These are phyloP conservation scores for Taiwanofungus camphoratus DNA, from an alignment of 1,284 basidiomycete species.

Conservation along the genomic window DNA sequence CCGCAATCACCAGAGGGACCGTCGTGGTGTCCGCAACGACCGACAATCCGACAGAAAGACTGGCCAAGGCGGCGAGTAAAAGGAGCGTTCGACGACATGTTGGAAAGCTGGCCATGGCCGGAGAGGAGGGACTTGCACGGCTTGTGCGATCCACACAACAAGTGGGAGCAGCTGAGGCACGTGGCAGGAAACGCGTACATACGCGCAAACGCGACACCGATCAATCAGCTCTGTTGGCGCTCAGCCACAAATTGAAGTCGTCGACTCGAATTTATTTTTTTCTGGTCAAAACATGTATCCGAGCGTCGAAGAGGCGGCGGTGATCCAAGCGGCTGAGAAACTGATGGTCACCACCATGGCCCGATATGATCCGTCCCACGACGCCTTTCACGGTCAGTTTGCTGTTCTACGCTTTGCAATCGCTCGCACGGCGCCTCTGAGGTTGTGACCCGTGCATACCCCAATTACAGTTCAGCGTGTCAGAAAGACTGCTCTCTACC, in stretches of 20 bases:
- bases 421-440: too few relatives aligned
- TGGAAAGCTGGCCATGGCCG: slow-evolving; percentile 14
- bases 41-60: slow-evolving; percentile 16
- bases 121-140: neutral
- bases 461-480: slow-evolving; percentile 68
- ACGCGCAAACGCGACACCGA: too few relatives aligned
- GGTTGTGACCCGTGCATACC: slow-evolving; percentile 1
- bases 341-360: slow-evolving; percentile 77
- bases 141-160: neutral
- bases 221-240: neutral
- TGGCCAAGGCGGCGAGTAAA: slow-evolving; percentile 21
- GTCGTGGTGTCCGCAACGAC: slow-evolving; percentile 18
- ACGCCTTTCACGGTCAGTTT: slow-evolving; percentile 75
- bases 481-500: slow-evolving; percentile 63
- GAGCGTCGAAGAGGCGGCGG: slow-evolving; percentile 31
- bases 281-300: slow-evolving; percentile 29
- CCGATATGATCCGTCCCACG: slow-evolving; percentile 86
- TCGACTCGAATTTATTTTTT: neutral
- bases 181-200: neutral
- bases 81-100: slow-evolving; percentile 20
- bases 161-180: slow-evolving; percentile 1
- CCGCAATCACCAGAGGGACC: slow-evolving; percentile 16
- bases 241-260: neutral
- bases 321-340: slow-evolving; percentile 57
- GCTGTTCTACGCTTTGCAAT: neutral